Conservation (phyloP, 1,284 basidiomycete genomes). For the Erythrobasidium hasegawianum region DNA sequence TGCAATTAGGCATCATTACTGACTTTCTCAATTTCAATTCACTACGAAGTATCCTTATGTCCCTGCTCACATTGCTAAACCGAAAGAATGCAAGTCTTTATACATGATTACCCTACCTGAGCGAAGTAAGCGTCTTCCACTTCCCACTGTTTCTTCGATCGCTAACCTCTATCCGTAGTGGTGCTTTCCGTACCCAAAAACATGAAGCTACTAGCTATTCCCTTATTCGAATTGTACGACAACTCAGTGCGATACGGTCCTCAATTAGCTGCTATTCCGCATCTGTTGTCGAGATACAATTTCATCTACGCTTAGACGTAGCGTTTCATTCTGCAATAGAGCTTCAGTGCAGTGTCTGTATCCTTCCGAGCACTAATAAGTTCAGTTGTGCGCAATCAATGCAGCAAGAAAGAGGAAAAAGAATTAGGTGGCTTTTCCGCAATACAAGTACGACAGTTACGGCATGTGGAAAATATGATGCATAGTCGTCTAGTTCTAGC, state of each 20-base stretch:
- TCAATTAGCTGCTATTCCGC: conserved; percentile 88
- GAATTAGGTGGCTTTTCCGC: no score
- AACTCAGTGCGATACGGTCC: conserved; percentile 90
- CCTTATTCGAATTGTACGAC: conserved; percentile 94
- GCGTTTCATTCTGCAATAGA: background rate
- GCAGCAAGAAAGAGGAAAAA: no score
- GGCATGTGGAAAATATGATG: no score
- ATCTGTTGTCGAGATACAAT: conserved; percentile 76
- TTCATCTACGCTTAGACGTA: conserved; percentile 46
- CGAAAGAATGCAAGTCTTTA: conserved; percentile 96
- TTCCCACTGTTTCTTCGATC: background rate
- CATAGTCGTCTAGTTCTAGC: no score
- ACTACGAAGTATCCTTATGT: conserved; percentile 93
- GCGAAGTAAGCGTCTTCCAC: conserved; percentile 61
- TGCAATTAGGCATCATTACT: background rate
- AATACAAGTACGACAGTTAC: no score
- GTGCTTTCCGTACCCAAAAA: conserved; percentile 94
- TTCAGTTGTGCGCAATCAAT: no score
- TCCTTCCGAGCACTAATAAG: no score
- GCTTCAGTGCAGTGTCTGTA: background rate
- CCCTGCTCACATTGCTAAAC: conserved; percentile 92
- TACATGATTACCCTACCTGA: conserved; percentile 94
- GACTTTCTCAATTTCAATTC: conserved; percentile 6
- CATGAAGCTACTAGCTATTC: conserved; percentile 82
- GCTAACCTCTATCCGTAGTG: conserved; percentile 56